Percentiles rank a stretch among this genome's conserved stretches.
Conservation (phyloP, 345 rosid species). For the Noccaea bulbosa region DNA sequence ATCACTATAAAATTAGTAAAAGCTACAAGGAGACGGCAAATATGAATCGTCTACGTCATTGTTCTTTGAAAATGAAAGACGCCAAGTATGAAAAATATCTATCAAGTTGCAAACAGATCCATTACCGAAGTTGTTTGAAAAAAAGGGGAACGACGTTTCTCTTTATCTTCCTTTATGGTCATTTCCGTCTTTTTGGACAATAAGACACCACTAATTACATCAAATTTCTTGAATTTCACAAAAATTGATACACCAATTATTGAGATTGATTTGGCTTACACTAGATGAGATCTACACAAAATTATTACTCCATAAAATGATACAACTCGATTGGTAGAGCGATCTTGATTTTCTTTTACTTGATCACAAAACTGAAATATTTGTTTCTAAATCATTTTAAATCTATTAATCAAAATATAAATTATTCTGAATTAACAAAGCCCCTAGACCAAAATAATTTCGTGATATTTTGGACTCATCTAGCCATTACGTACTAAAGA, state of each 20-base stretch:
- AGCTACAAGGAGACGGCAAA: constrained; percentile 32
- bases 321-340: neutral
- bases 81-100: constrained; percentile 40
- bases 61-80: constrained; percentile 36
- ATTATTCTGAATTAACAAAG: neutral
- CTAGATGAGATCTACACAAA: neutral
- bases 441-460: neutral
- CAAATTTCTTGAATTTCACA: constrained; percentile 10
- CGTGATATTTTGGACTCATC: constrained; percentile 4
- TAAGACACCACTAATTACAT: neutral
- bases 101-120: constrained; percentile 36
- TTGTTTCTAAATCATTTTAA: neutral
- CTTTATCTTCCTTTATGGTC: constrained; percentile 22
- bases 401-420: neutral
- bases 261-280: neutral
- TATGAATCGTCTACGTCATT: constrained; percentile 34
- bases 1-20: constrained; percentile 4
- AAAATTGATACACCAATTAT: constrained; percentile 28
- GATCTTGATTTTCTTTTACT: neutral
- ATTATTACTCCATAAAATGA: too few relatives aligned
- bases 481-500: neutral
- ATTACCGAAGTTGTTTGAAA: constrained; percentile 16
- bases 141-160: constrained; percentile 5
- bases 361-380: neutral
- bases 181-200: constrained; percentile 17